Conservation (phyloP, 257 asterid species). For the Solanum piurae region DNA sequence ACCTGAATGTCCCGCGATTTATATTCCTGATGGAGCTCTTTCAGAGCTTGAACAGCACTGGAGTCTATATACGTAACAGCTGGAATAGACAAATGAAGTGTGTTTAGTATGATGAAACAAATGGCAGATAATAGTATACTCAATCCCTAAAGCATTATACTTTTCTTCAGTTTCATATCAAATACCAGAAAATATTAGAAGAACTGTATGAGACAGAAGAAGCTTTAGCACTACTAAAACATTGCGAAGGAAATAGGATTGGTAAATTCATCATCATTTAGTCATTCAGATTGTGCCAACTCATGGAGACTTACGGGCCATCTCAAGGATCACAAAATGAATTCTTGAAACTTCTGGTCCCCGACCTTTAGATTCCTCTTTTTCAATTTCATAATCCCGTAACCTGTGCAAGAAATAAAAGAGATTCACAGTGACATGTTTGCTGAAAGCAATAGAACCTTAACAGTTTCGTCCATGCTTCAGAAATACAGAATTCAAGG, state of each 20-base stretch:
- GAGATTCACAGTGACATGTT: neutral
- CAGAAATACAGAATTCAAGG: neutral
- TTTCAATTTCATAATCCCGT: slow-evolving; percentile 75
- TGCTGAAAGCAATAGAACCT: neutral
- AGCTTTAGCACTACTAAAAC: neutral
- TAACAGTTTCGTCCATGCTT: neutral
- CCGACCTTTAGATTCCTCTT: slow-evolving; percentile 45
- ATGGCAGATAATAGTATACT: neutral
- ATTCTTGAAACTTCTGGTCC: slow-evolving; percentile 85
- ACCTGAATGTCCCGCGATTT: slow-evolving; percentile 88
- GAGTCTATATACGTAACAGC: slow-evolving; percentile 92
- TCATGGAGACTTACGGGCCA: slow-evolving; percentile 81
- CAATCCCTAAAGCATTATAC: neutral
- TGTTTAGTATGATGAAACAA: neutral
- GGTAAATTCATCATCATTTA: neutral
- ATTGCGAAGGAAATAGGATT: neutral
- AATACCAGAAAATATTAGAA: neutral
- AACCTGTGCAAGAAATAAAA: slow-evolving; percentile 41
- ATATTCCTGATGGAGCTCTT: slow-evolving; percentile 82
- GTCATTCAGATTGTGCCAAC: neutral
- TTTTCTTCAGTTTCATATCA: neutral
- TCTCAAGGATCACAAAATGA: slow-evolving; percentile 74
- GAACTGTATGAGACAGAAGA: neutral
- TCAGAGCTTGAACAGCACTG: slow-evolving; percentile 88
- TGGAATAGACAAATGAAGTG: slow-evolving; percentile 22